Evolutionary conservation across 192 early-diverging fungal species (phyloP), one percentile per base, ranked within the genome.

Genomic region (Oehlia diaphana): DNA sequence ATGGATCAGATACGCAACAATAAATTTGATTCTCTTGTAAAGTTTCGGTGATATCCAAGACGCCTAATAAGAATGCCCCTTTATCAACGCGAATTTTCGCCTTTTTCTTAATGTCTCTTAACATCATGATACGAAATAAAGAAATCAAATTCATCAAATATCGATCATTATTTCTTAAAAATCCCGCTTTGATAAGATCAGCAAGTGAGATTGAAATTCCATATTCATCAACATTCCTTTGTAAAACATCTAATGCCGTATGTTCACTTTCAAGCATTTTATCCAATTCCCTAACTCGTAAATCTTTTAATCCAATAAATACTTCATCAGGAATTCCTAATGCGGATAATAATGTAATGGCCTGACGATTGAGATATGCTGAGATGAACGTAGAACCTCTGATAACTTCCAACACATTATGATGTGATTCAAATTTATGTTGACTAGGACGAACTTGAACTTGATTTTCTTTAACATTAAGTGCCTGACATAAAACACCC

Each of bases 301-400:
- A 42, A 37, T 83, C 47, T 76, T 89, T 88, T 42, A 91, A 73
- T 2, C 84, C 79, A 71, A 88, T 79, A 58, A 93, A 91, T 2
- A 88, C 80, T 26, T 85, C 63, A 63, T 92, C 89, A 0, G 88
- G 80, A 9, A 93, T 86, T 1, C 90, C 91, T 2, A 93, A 81
- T 13, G 85, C 68, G 9, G 88, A 82, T 6, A 93, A 70, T 2
- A 93, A 75, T 0, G 90, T 86, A 73, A 93, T 93, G 12, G 90
- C 84, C 63, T 93, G 92, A 16, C 92, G 79, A 81, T 93, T 93
- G 1, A 93, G 81, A 63, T 85, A 90, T 2, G 88, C 86, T 4
- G 88, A 72, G 23, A 88, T 87, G 49, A 83, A 87, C 2, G 74
- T 76, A 0, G 92, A 90, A 0, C 84, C 85, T 63, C 87, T 88